Conservation (phyloP, 2,329 filamentous ascomycete species). For the Cladosporium sp. region DNA sequence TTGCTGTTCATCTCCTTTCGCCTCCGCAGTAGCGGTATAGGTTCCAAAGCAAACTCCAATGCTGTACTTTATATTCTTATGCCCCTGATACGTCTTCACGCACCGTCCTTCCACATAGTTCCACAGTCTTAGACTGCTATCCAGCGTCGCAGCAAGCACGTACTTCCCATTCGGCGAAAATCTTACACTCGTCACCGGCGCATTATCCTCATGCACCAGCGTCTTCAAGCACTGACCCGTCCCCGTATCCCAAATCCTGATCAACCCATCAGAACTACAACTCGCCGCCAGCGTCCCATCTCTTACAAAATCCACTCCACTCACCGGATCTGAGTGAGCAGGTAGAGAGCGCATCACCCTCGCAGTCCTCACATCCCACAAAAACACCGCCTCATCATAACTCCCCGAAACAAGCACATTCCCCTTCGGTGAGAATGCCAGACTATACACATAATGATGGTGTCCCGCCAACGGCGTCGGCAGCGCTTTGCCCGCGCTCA, state of each 20-base stretch:
- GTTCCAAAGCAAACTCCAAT: conserved; percentile 81
- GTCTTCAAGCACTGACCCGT: conserved; percentile 95
- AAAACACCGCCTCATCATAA: conserved; percentile 94
- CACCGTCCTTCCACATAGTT: conserved; percentile 89
- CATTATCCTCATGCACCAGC: conserved; percentile 94
- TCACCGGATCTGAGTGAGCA: conserved; percentile 92
- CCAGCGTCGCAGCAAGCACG: conserved; percentile 86
- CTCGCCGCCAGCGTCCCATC: conserved; percentile 92
- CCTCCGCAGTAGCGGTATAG: conserved; percentile 45
- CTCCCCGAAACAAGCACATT: conserved; percentile 95
- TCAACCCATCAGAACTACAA: conserved; percentile 87
- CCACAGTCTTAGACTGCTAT: conserved; percentile 89
- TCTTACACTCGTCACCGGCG: conserved; percentile 81
- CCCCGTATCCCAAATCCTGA: conserved; percentile 92
- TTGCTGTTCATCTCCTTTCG: neutral
- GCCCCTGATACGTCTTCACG: conserved; percentile 96
- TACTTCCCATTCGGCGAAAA: conserved; percentile 95
- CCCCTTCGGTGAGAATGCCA: conserved; percentile 96
- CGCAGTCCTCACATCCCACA: conserved; percentile 93
- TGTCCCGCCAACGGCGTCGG: conserved; percentile 73
- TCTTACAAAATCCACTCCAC: conserved; percentile 86
- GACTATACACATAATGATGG: conserved; percentile 91
- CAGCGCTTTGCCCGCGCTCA: conserved; percentile 58
- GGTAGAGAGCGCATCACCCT: conserved; percentile 86
- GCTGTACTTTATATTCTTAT: conserved; percentile 79